These are phyloP conservation scores for Kluyveromyces dobzhanskii DNA, from an alignment of 805 yeast species.

Conservation along the genomic window DNA sequence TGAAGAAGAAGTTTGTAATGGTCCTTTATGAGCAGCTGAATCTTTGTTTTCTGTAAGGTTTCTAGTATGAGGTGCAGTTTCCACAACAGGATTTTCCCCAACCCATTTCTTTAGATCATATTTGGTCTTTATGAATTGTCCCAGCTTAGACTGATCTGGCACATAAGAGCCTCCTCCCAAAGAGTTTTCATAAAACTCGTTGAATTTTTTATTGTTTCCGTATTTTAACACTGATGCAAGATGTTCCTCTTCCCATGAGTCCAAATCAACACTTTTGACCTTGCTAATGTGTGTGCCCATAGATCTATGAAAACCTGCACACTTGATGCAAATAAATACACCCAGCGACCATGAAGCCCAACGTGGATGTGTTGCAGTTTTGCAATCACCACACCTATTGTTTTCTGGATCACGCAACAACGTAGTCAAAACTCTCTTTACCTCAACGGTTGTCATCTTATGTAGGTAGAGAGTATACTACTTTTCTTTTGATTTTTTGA, in stretches of 20 bases:
- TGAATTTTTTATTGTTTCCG: slow-evolving; percentile 72
- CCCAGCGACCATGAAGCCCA: slow-evolving; percentile 99
- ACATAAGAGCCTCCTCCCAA: slow-evolving; percentile 51
- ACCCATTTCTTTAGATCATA: slow-evolving; percentile 90
- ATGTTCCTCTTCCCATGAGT: slow-evolving; percentile 95
- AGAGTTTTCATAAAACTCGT: slow-evolving; percentile 74
- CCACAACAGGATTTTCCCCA: slow-evolving; percentile 13
- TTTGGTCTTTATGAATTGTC: slow-evolving; percentile 84
- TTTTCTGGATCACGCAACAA: slow-evolving; percentile 72
- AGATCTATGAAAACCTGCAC: slow-evolving; percentile 92
- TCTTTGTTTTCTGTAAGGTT: no score
- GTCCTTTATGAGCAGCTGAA: no score
- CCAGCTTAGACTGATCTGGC: slow-evolving; percentile 80
- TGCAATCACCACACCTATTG: slow-evolving; percentile 85
- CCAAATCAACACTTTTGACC: slow-evolving; percentile 90
- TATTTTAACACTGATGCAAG: slow-evolving; percentile 70
- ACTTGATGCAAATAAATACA: slow-evolving; percentile 83
- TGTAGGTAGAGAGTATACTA: no score
- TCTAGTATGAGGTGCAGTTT: not conserved
- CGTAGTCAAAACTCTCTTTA: slow-evolving; percentile 51
- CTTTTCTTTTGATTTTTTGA: no score
- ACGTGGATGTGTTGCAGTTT: slow-evolving; percentile 80
- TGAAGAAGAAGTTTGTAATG: not conserved
- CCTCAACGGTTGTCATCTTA: slow-evolving; percentile 34
- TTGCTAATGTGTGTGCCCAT: slow-evolving; percentile 93